Base-by-base conservation (phyloP, 352 stramenopile species). In the Pseudoperonospora humuli region DNA sequence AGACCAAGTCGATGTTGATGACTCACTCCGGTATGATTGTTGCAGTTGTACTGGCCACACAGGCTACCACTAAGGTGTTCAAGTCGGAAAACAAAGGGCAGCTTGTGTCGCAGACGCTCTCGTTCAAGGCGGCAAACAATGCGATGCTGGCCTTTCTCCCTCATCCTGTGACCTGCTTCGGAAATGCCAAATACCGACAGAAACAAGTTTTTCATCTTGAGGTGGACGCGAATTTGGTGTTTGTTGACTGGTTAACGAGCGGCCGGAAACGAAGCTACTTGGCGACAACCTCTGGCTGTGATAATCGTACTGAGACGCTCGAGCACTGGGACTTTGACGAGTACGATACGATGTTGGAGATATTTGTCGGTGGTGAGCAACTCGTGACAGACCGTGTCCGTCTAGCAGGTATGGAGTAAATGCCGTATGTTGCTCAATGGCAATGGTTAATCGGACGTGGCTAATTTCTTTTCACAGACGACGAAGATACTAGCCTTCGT, bases 1-100 rank as follows among this genome's bases (percentile, higher is more conserved):
- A 8, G 7, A 26, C 18, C 19, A 26, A 26, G 9, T 9, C 10
- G 26, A 8, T 39, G 33, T 39, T n/a, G 10, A 31, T 31, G 26
- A 11, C 17, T 49, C 35, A 32, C 27, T 21, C 21, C 14, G 34
- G 2, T 34, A 7, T 36, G 37, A 9, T 13, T 42, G 13, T 10
- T 50, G 29, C 37, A 86, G 76, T 80, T 19, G 76, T 90, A 14
- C 52, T 93, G 28, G 69, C 59, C 17, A 93, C 78, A 6, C 81
- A 93, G 37, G 76, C 81, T 15, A 91, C 81, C 3, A 93, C 81
- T n/a, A 93, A 93, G 43, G 78, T 93, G 34, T 93, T 88, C 62
- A 90, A 90, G 50, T 59, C 71, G 9, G 62, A 74, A 20, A 54
- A 57, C 11, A 54, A 70, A 8, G 49, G 46, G 13, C 50, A 74